phyloP scores from a whole-genome alignment of 1,284 basidiomycete species.

The Grifola frondosa region DNA sequence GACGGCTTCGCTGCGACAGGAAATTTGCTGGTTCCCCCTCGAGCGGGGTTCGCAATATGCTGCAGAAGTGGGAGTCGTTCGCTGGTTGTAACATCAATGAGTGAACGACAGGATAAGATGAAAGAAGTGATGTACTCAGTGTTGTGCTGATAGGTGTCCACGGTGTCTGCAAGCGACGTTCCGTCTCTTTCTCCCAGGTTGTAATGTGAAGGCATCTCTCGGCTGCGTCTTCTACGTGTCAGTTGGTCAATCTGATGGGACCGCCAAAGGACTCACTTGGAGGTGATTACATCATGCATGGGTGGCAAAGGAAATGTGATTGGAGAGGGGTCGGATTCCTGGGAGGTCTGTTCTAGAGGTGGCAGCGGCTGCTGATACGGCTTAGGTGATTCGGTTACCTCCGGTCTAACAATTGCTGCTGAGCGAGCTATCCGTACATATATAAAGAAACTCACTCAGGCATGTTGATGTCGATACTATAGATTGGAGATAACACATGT shows the following conservation, averaged over 20 bases:
- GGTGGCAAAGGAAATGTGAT: conserved; percentile 37
- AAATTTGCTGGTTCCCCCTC: conserved; percentile 13
- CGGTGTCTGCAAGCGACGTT: conserved; percentile 16
- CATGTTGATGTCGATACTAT: conserved; percentile 24
- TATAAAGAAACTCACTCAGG: conserved; percentile 19
- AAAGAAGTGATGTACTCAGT: conserved; percentile 23
- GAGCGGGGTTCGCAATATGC: conserved; percentile 15
- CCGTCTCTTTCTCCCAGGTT: conserved; percentile 27
- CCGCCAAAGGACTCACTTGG: conserved; percentile 25
- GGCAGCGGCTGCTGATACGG: too few relatives aligned
- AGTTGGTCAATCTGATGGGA: neutral
- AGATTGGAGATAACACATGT: conserved; percentile 23
- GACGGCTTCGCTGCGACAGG: conserved; percentile 18
- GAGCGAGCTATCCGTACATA: neutral
- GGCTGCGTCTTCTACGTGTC: conserved; percentile 11
- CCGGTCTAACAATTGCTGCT: too few relatives aligned
- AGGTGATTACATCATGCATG: conserved; percentile 36
- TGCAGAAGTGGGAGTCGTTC: conserved; percentile 40
- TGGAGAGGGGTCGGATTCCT: conserved; percentile 19
- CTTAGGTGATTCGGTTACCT: too few relatives aligned
- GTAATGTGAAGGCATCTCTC: conserved; percentile 26
- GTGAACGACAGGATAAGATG: neutral
- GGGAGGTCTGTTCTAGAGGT: too few relatives aligned
- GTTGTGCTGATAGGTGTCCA: conserved; percentile 23
- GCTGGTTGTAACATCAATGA: conserved; percentile 22